Conservation (phyloP, 306 rosid genomes). For the Chamaecrista fasciculata region DNA sequence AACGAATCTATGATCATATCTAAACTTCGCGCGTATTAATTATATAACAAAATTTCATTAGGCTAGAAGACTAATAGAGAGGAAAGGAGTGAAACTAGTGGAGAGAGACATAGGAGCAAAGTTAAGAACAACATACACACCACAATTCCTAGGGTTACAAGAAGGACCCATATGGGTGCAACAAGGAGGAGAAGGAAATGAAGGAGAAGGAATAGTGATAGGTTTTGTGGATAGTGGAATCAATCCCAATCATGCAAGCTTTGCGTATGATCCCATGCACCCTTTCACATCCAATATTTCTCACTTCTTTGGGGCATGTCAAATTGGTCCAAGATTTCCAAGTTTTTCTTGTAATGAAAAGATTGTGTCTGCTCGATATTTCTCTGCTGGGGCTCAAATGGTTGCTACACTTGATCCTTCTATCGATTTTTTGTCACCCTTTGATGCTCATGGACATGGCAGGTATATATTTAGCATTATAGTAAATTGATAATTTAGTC, state of each 20-base stretch:
- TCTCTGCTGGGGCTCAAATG: slow-evolving; percentile 81
- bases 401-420: slow-evolving; percentile 56
- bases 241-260: slow-evolving; percentile 74
- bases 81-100: slow-evolving; percentile 24
- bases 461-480: slow-evolving; percentile 44
- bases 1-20: too few relatives aligned
- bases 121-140: slow-evolving; percentile 2
- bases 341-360: slow-evolving; percentile 65
- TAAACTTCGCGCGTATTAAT: too few relatives aligned
- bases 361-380: slow-evolving; percentile 65
- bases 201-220: slow-evolving; percentile 56
- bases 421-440: slow-evolving; percentile 77
- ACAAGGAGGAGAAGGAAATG: slow-evolving; percentile 41
- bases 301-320: slow-evolving; percentile 52
- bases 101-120: slow-evolving; percentile 19
- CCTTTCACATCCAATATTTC: slow-evolving; percentile 46
- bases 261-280: slow-evolving; percentile 40
- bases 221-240: slow-evolving; percentile 82
- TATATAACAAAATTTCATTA: background rate
- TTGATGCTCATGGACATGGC: slow-evolving; percentile 87
- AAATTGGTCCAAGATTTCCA: slow-evolving; percentile 63
- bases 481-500: too few relatives aligned
- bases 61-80: slow-evolving; percentile 2
- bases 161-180: slow-evolving; percentile 48
- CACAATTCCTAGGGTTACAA: slow-evolving; percentile 16